A percentile compares a stretch with the other conserved stretches of the same genome.
These are phyloP conservation scores for Tarenaya hassleriana DNA, from an alignment of 345 rosid genomes.

Conservation along the genomic window DNA sequence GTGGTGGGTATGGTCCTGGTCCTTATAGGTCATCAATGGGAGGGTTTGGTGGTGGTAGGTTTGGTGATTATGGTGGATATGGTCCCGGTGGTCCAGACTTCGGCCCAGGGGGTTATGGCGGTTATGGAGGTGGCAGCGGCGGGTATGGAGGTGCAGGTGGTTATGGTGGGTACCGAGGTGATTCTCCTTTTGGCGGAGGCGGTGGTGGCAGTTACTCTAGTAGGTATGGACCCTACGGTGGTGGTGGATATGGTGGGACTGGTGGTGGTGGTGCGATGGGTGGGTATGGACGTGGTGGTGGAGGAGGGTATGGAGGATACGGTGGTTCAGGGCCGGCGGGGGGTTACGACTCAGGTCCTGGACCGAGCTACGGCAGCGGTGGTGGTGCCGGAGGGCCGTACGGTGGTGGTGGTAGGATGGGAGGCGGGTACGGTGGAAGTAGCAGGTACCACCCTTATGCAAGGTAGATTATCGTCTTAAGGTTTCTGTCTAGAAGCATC, in stretches of 20 bases:
- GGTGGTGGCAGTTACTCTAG: conserved; percentile 71
- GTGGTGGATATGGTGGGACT: conserved; percentile 70
- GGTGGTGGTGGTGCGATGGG: conserved; percentile 13
- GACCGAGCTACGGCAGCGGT: conserved; percentile 68
- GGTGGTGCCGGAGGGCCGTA: conserved; percentile 74
- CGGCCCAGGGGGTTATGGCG: conserved; percentile 56
- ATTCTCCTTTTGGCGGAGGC: conserved; percentile 61
- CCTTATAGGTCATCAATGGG: conserved; percentile 19
- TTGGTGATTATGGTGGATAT: conserved; percentile 49
- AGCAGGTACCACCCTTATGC: conserved; percentile 96
- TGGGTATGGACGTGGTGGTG: conserved; percentile 39
- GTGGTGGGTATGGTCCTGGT: conserved; percentile 30
- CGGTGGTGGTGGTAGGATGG: conserved; percentile 34
- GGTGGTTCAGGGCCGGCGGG: conserved; percentile 57
- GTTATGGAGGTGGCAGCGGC: too few relatives aligned
- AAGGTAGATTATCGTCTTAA: conserved; percentile 37
- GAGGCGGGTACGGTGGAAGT: conserved; percentile 83
- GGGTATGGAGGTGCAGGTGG: conserved; percentile 43
- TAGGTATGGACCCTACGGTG: conserved; percentile 69
- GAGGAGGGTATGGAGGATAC: conserved; percentile 47
- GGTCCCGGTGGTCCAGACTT: conserved; percentile 58
- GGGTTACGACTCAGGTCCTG: conserved; percentile 77
- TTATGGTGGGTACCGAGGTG: conserved; percentile 31
- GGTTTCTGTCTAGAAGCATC: too few relatives aligned
- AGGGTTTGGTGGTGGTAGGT: conserved; percentile 34